Evolutionary conservation across 768 basidiomycete genomes (phyloP), one percentile per base, ranked within the genome.

Genomic region (Dacryopinax spathularia): DNA sequence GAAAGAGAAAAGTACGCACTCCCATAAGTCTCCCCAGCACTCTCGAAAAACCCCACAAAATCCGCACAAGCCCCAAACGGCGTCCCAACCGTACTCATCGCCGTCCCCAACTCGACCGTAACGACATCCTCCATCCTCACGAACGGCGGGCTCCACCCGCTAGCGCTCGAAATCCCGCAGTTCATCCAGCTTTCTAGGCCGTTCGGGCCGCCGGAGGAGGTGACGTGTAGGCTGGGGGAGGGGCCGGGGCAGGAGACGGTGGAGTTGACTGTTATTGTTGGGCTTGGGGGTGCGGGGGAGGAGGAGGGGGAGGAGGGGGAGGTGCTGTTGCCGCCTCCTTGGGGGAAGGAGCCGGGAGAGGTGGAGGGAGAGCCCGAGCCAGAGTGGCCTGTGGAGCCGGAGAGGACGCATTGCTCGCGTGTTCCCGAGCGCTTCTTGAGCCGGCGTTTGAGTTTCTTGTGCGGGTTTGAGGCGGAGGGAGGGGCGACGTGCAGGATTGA

Each of bases 61-160:
- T 34, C 9, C 35, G 22, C 12, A 62, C 36, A 62, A 37, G 61
- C 41, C 36, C 27, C 61, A 39, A 31, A 36, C 20, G 61, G 41
- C 41, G 36, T 62, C 61, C 61, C 35, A 20, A 31, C 61, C 34
- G 36, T 62, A 27, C 36, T 43, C 36, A 62, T 25, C 61, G 36
- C 27, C 36, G 61, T 36, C 10, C 22, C 37, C 27, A 62, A 29
- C 7, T 39, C 29, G 6, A 36, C 41, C 18, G 36, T 62, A 31
- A 74, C 68, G 66, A 77, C 71, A 62, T 87, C 79, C 36, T 77
- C 61, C 10, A 88, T 68, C 7, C 72, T 72, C 63, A 93, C 74
- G 63, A 72, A 71, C 16, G 89, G 88, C 18, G 91, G 89, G 59
- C 74, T 80, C 91, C 91, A 93, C 33, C 86, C 87, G 34, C 70